Conservation (phyloP, 2,329 filamentous ascomycete species). For the Phialophora verrucosa region DNA sequence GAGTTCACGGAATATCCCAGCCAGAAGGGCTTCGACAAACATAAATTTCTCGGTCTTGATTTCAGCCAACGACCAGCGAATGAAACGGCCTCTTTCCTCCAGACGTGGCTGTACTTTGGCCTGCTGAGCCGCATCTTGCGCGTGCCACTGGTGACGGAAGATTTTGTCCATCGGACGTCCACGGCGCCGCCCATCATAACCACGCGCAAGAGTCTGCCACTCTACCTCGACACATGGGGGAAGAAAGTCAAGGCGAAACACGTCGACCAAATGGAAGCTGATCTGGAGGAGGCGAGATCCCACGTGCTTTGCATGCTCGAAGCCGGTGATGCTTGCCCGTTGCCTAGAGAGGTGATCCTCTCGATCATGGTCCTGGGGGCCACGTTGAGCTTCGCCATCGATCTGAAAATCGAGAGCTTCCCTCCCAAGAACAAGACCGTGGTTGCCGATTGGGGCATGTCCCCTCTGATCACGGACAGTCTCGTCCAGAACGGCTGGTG, state of each 20-base stretch:
- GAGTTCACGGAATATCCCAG: constrained; percentile 12
- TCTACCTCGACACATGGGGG: constrained; percentile 8
- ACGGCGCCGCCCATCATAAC: not conserved
- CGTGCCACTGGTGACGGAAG: constrained; percentile 1
- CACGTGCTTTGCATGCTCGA: constrained; percentile 8
- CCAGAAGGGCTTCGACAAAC: constrained; percentile 19
- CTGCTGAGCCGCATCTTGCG: constrained; percentile 26
- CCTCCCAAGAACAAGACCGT: constrained; percentile 13
- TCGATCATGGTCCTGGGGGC: constrained; percentile 20
- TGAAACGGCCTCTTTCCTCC: constrained; percentile 37
- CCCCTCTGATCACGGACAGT: constrained; percentile 3
- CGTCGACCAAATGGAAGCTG: constrained; percentile 12
- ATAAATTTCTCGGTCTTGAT: constrained; percentile 11
- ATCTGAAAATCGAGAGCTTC: constrained; percentile 18
- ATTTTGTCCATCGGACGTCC: constrained; percentile 6
- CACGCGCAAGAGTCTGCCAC: not conserved
- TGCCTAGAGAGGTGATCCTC: constrained; percentile 12
- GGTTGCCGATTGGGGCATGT: constrained; percentile 17
- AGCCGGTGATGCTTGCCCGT: constrained; percentile 7
- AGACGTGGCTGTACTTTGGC: constrained; percentile 41
- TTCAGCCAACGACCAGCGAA: not conserved
- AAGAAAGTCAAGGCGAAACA: constrained; percentile 6
- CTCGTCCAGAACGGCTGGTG: constrained; percentile 17
- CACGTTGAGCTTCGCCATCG: constrained; percentile 13
- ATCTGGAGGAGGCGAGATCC: constrained; percentile 18